Conservation (phyloP, 2,329 filamentous ascomycete genomes). For the Teratosphaeria zuluensis region DNA sequence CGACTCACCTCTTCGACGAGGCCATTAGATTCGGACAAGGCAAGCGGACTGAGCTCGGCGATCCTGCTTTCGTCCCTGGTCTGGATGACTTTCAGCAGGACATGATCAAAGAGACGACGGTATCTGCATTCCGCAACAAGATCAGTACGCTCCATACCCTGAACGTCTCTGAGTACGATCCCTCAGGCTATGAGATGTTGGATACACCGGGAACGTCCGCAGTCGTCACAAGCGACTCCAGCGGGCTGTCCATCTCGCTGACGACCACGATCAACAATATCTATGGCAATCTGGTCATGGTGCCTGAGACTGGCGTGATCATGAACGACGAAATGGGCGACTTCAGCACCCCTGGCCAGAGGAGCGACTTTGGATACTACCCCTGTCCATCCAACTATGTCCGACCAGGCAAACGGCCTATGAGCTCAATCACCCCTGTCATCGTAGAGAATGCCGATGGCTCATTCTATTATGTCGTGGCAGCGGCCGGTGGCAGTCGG, state of each 20-base stretch:
- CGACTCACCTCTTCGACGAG: constrained; percentile 75
- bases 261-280: constrained; percentile 84
- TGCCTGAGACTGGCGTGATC: constrained; percentile 73
- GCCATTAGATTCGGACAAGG: constrained; percentile 86
- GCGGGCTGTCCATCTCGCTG: constrained; percentile 66
- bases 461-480: constrained; percentile 57
- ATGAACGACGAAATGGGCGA: constrained; percentile 56
- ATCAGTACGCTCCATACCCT: constrained; percentile 67
- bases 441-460: constrained; percentile 61
- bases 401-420: constrained; percentile 66
- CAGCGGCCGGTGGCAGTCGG: constrained; percentile 67
- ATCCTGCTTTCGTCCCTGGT: constrained; percentile 63
- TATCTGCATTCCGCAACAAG: constrained; percentile 49
- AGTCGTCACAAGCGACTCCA: constrained; percentile 59
- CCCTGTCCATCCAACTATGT: constrained; percentile 76
- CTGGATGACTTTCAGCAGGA: constrained; percentile 53
- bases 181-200: constrained; percentile 53
- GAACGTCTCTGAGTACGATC: constrained; percentile 65
- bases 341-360: constrained; percentile 70
- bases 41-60: constrained; percentile 63
- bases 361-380: constrained; percentile 77
- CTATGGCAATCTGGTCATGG: constrained; percentile 71
- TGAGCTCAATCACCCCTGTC: constrained; percentile 72
- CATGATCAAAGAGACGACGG: constrained; percentile 56
- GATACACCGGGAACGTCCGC: constrained; percentile 68